Percentiles rank a stretch among this genome's conserved stretches.
phyloP scores from a whole-genome alignment of 139 green algal genomes.

The Haematococcus lacustris region DNA sequence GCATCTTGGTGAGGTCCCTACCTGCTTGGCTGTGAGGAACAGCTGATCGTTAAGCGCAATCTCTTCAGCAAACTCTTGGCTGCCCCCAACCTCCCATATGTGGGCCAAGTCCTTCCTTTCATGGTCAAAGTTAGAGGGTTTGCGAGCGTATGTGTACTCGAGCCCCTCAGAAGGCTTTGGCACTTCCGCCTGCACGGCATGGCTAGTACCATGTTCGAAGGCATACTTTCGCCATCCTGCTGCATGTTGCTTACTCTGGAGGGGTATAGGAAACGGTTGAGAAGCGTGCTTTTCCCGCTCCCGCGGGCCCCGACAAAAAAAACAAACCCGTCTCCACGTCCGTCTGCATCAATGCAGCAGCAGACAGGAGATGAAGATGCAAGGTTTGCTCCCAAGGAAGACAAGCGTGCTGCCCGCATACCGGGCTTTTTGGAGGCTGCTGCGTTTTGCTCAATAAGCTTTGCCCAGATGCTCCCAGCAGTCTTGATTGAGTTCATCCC shows the following conservation, averaged over 20 bases:
- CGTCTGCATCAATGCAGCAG: conserved; percentile 15
- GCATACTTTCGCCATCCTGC: neutral
- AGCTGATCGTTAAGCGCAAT: conserved; percentile 36
- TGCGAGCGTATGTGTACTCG: conserved; percentile 62
- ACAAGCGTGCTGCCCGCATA: neutral
- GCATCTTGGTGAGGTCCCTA: too few relatives aligned
- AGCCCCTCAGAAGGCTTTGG: conserved; percentile 58
- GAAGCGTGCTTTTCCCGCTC: conserved; percentile 58
- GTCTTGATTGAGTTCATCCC: conserved; percentile 19
- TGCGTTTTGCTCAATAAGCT: conserved; percentile 29
- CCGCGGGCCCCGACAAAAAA: conserved; percentile 50
- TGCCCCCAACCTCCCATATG: conserved; percentile 65
- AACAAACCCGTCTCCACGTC: conserved; percentile 41
- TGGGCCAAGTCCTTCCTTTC: conserved; percentile 65
- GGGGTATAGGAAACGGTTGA: conserved; percentile 61
- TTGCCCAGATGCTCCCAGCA: conserved; percentile 41
- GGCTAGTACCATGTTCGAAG: neutral
- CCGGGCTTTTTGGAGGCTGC: conserved; percentile 35
- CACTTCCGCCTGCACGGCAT: conserved; percentile 23
- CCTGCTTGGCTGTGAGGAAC: conserved; percentile 40
- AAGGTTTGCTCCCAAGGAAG: neutral
- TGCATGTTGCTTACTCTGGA: conserved; percentile 22
- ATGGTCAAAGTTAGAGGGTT: conserved; percentile 31
- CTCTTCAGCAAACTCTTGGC: conserved; percentile 47
- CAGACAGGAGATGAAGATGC: neutral